Base-by-base conservation (phyloP, 169 alveolate species). In the Plasmodium gaboni region DNA sequence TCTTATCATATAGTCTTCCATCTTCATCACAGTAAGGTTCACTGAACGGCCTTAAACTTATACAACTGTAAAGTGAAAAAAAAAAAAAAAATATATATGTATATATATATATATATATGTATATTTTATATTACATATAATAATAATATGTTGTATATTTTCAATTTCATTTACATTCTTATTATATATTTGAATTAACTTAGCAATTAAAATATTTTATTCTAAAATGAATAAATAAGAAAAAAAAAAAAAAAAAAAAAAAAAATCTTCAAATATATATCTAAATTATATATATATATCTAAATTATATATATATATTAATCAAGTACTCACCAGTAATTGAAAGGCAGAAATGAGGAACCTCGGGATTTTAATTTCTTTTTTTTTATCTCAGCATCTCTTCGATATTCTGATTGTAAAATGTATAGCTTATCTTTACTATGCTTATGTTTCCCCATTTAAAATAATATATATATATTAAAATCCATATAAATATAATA, bases 381-480 rank as follows among this genome's bases (percentile, higher is more conserved):
- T 64, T 94, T 92, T 72, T 94, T 95, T 88, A 94, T 92, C 4
- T 96, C 65, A 55, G 89, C 89, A 42, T 97, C 98, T 67, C 93
- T 76, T 24, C 95, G 95, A 57, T 95, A 95, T 78, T 97, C 99
- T 55, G 97, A 80, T 53, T 94, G 96, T 48, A 98, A 74, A 55
- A 97, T 88, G 86, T 96, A 97, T 91, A 97, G 76, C 92, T 96
- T 96, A 93, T 97, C 99, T 89, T 97, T 96, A 67, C 98, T 92
- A 88, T 97, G 99, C 69, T 98, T 87, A 88, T 97, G 98, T 71
- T 97, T 97, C 38, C 98, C 97, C 98, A 95, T 96, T 87, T 38
- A 38, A 38, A 38, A 38, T 38, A 38, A 26, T n/a, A 55, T 57
- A 48, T 28, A 70, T 70, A 28, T 38, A 70, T 22, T 46, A 42